Base-by-base conservation (phyloP, 2,329 filamentous ascomycete genomes). In the Nigrograna mackinnonii region DNA sequence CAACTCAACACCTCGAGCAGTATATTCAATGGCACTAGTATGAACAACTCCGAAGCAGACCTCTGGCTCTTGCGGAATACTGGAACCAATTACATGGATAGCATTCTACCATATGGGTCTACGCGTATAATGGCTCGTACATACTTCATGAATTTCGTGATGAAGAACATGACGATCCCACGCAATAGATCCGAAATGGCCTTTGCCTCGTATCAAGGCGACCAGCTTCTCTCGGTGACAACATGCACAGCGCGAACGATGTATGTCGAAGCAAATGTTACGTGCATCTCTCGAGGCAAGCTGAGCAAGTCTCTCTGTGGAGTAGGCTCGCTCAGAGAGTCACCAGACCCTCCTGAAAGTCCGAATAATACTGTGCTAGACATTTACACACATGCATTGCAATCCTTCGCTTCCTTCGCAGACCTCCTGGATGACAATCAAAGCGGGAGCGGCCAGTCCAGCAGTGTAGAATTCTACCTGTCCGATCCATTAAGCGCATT, bases 261-360 rank as follows among this genome's bases (percentile, higher is more conserved):
- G 5, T 47, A 47, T 24, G 37, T 44, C 4, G 41, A 44, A 7
- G 24, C 32, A 6, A 13, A 41, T 4, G 40, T 47, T 14, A 22
- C 20, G n/a, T 43, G 40, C 24, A 37, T 37, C 4, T 40, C 44
- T 9, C 39, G 31, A 31, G 36, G 44, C 4, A 7, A 17, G 6
- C 11, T 39, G 11, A 22, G 40, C 14, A 43, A 43, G 31, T 22
- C 40, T 4, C 22, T 22, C n/a, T 43, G 40, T 19, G 44, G 44
- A 6, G 44, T 47, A 4, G 17, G 22, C 13, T 21, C 40, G 12
- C 38, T 44, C 13, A 18, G 41, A 9, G 34, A 37, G 21, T 22
- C 20, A 9, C 24, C 18, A 4, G n/a, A 30, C 6, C 20, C 33
- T 6, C 35, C 35, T 6, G 13, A 7, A 38, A 14, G 13, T 6